phyloP scores from a whole-genome alignment of 2,329 filamentous ascomycete genomes.

The Fusarium xylarioides region DNA sequence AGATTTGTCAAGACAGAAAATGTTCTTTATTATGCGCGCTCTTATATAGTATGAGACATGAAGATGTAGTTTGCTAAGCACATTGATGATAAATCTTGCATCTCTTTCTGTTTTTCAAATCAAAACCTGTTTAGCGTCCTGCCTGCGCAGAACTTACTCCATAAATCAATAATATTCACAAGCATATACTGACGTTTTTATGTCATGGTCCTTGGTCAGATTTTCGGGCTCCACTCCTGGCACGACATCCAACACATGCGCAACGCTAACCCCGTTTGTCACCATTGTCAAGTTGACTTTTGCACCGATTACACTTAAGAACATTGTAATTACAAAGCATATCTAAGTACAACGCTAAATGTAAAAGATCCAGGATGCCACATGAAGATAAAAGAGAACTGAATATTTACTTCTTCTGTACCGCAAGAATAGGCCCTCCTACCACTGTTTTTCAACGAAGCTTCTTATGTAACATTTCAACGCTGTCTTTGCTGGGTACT shows the following conservation, averaged over 20 bases:
- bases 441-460: too few relatives aligned
- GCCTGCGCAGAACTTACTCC: background rate
- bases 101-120: too few relatives aligned
- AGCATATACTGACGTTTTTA: too few relatives aligned
- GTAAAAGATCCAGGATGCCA: background rate
- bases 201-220: rapidly evolving
- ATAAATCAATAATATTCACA: background rate
- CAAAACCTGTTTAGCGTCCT: background rate
- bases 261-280: background rate
- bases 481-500: too few relatives aligned
- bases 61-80: too few relatives aligned
- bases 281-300: background rate
- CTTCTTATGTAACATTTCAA: too few relatives aligned
- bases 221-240: background rate
- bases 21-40: too few relatives aligned
- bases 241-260: background rate
- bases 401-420: background rate
- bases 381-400: background rate
- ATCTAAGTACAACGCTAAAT: background rate
- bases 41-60: too few relatives aligned
- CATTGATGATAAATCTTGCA: too few relatives aligned
- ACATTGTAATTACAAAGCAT: background rate
- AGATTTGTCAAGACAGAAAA: too few relatives aligned
- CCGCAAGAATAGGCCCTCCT: too few relatives aligned
- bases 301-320: too few relatives aligned